Conservation (phyloP, 2,329 filamentous ascomycete genomes). For the Alternaria ventricosa region DNA sequence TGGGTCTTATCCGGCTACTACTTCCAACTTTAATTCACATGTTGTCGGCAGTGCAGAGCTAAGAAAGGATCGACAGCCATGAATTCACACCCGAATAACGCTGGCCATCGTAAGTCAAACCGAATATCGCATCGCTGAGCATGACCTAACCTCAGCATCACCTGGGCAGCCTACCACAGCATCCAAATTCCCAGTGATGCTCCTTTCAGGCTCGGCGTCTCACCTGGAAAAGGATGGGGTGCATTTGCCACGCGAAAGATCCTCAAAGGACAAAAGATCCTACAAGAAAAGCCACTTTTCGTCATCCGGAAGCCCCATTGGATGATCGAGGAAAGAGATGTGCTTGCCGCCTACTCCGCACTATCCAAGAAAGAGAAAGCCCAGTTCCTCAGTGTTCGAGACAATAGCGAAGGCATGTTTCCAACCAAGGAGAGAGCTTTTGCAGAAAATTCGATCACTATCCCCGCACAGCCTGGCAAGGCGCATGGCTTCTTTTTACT, state of each 20-base stretch:
- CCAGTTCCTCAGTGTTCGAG: background rate
- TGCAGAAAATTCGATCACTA: background rate
- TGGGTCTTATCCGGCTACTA: background rate
- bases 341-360: background rate
- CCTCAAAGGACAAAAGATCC: background rate
- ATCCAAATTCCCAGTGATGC: constrained; percentile 4
- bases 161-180: constrained; percentile 6
- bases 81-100: background rate
- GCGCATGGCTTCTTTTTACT: constrained; percentile 7
- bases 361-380: background rate
- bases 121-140: background rate
- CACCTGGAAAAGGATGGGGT: constrained; percentile 14
- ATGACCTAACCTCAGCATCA: background rate
- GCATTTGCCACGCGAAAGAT: constrained; percentile 12
- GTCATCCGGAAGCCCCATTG: constrained; percentile 7
- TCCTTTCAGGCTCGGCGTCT: constrained; percentile 5
- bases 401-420: background rate
- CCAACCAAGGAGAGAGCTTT: background rate
- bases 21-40: background rate
- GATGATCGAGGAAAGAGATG: constrained; percentile 6
- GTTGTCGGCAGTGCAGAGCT: background rate
- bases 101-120: background rate
- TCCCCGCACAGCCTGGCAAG: background rate
- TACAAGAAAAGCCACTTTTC: constrained; percentile 14
- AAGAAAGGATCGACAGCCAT: background rate